Evolutionary conservation across 352 stramenopile genomes (phyloP), one percentile per base, ranked within the genome.

Genomic region (Elongisporangium anandrum): DNA sequence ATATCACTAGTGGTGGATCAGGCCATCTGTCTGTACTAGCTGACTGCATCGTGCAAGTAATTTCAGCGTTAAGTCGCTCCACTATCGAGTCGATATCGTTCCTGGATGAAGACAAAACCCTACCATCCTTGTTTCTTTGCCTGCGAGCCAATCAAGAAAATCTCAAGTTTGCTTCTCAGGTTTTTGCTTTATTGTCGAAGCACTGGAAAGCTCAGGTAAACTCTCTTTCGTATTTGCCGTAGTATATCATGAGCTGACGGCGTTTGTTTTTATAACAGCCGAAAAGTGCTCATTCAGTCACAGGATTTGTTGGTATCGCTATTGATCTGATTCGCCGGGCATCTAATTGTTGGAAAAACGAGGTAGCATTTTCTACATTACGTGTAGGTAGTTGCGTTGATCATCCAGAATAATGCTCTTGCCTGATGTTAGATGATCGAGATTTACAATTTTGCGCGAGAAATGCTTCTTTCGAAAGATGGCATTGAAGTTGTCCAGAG

Each of bases 81-180:
- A 69, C 47, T 20, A 71, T 90, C 24, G 67, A 88, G 20, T 23
- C 62, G 3, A 60, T 90, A n/a, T 57, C 26, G 12, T 66, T 90
- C 13, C 52, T 75, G 54, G 64, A 85, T 8, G 70, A 81, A 52
- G 64, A 82, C 39, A 70, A 76, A 19, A 79, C 81, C 8, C 68
- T 91, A 0, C 77, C 81, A 26, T 75, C 79, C 15, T 58, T 93
- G 0, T 88, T 89, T 39, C 68, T 90, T n/a, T 90, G 76, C 12
- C 65, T 92, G 21, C 69, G 79, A 22, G 73, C 70, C 38, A 75
- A 81, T 53, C 61, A 67, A 19, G 57, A 75, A 12, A 69, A 89
- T 34, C 17, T 82, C 1, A 51, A 38, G 13, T 85, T 93, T 50
- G 57, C 65, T 16, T 77, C 73, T 1, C 78, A 89, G 57, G 70